Conservation (phyloP, 129 eudicot species). For the Silybum marianum region DNA sequence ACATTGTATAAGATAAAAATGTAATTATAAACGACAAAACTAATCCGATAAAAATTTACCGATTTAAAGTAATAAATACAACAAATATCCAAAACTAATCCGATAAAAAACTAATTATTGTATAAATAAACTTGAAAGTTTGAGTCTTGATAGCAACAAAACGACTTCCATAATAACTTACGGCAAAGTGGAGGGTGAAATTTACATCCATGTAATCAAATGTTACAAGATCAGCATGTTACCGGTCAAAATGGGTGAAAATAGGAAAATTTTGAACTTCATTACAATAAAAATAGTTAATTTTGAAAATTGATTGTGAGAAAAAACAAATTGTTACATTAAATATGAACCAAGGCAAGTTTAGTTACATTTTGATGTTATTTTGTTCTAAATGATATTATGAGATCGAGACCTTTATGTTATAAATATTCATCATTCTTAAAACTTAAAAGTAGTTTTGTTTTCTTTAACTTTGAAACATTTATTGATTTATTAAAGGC, state of each 20-base stretch:
- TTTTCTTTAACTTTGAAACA: background rate
- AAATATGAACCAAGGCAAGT: background rate
- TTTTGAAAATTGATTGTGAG: background rate
- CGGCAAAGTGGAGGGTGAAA: background rate
- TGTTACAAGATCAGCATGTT: background rate
- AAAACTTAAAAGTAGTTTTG: background rate
- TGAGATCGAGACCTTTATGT: background rate
- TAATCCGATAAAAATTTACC: too few species aligned
- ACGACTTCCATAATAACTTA: too few species aligned
- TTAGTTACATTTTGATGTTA: background rate
- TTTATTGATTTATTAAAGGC: conserved; percentile 51
- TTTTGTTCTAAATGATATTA: background rate
- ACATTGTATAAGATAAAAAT: too few species aligned
- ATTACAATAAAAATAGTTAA: background rate
- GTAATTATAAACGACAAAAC: too few species aligned
- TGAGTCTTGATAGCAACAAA: too few species aligned
- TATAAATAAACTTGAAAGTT: too few species aligned
- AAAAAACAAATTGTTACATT: background rate
- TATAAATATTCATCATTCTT: conserved; percentile 12
- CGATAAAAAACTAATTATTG: too few species aligned
- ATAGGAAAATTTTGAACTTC: background rate
- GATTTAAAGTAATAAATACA: too few species aligned
- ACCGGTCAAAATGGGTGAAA: background rate
- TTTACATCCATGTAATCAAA: background rate
- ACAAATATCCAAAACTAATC: too few species aligned